Evolutionary conservation across 257 asterid genomes (phyloP), one percentile per base, ranked within the genome.

Genomic region (Leptodermis oblonga): DNA sequence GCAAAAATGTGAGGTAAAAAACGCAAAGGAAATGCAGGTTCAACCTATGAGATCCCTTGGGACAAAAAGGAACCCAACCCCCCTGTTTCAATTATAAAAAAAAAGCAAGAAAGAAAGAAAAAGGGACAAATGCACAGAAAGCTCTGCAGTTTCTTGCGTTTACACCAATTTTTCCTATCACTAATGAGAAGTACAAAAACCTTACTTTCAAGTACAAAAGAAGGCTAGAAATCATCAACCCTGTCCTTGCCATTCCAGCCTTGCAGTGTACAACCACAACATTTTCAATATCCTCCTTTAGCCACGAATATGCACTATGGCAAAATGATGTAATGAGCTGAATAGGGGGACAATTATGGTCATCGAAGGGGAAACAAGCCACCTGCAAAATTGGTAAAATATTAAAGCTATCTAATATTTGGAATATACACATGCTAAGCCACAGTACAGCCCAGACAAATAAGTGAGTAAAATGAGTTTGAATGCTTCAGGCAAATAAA

Each of bases 221-320:
- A 81, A 94, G 98, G 81, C 99, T 89, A 56, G 99, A 94, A 71
- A 94, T 94, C 99, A 94, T 94, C 85, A 94, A 85, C 46, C 99
- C 99, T 33, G 98, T 91, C 85, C 99, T 87, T 62, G 97, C 99
- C 99, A 94, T 94, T 78, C 99, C 99, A 61, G 97, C 99, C 82
- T 94, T 94, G 81, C 99, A 94, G 79, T 94, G 99, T 75, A 94
- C 99, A 33, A 94, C 99, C 68, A 94, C 98, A 18, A 91, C 97
- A 82, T 94, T 91, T 78, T 94, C 98, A 76, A 94, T 94, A 80
- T 94, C 99, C 78, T 91, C 92, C 88, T 94, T 94, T 86, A 94
- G 81, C 99, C 98, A 94, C 52, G 97, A 94, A 83, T 94, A 94
- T 20, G 99, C 99, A 81, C 99, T 94, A 75, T 87, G 99, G 83